Percentiles rank a stretch among this genome's conserved stretches.
phyloP scores from a whole-genome alignment of 2,329 filamentous ascomycete genomes.

The Phaeosphaeriaceae sp. region DNA sequence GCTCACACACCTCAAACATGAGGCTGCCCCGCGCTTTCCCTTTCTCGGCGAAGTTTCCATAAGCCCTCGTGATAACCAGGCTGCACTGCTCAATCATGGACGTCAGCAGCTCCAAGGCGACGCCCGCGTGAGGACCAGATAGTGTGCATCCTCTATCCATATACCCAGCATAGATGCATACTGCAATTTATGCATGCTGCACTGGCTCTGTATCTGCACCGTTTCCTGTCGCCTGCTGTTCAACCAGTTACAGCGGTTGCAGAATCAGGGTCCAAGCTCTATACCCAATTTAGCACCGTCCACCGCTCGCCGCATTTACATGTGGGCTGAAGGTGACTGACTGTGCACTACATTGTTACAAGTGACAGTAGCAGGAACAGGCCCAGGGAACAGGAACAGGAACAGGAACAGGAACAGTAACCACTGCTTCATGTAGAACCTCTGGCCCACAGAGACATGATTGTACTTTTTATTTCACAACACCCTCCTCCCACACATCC shows the following conservation, averaged over 20 bases:
- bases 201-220: slow-evolving; percentile 4
- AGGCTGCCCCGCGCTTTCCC: slow-evolving; percentile 19
- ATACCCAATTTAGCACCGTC: slow-evolving; percentile 18
- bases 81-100: no score
- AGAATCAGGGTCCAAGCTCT: slow-evolving; percentile 25
- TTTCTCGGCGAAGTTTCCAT: slow-evolving; percentile 1
- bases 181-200: background rate
- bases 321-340: no score
- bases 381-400: no score
- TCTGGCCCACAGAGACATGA: slow-evolving; percentile 35
- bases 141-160: background rate
- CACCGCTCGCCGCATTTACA: background rate
- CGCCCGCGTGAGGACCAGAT: slow-evolving; percentile 27
- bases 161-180: no score
- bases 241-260: slow-evolving; percentile 11
- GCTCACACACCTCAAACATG: background rate
- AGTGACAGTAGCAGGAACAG: background rate
- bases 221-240: slow-evolving; percentile 16
- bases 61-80: slow-evolving; percentile 23
- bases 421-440: slow-evolving; percentile 12
- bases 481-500: slow-evolving; percentile 25
- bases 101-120: slow-evolving; percentile 17
- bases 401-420: background rate
- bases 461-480: slow-evolving; percentile 25
- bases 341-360: no score